Conservation (phyloP, 2,329 filamentous ascomycete genomes). For the Beauveria asiatica region DNA sequence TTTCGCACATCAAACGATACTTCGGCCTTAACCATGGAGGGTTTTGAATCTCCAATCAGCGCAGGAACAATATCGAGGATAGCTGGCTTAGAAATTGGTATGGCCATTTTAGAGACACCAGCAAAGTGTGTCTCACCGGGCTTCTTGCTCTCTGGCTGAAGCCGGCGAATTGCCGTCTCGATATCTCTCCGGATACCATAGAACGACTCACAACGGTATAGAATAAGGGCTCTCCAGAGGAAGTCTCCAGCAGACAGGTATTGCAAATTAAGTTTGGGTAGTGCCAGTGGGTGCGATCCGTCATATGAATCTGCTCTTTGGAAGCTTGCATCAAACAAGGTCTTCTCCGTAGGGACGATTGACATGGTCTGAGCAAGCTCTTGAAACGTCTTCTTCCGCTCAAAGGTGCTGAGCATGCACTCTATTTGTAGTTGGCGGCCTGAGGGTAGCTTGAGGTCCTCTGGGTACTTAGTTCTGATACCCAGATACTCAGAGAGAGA, state of each 20-base stretch:
- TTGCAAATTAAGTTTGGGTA: slow-evolving; percentile 92
- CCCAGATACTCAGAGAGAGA: slow-evolving; percentile 62
- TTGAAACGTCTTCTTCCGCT: slow-evolving; percentile 73
- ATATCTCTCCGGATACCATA: slow-evolving; percentile 91
- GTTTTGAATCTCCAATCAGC: slow-evolving; percentile 72
- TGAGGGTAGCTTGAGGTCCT: slow-evolving; percentile 52
- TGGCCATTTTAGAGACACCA: slow-evolving; percentile 85
- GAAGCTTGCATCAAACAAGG: slow-evolving; percentile 71
- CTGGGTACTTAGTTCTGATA: slow-evolving; percentile 76
- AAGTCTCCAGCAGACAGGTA: slow-evolving; percentile 95
- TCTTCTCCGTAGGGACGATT: slow-evolving; percentile 74
- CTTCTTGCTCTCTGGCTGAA: slow-evolving; percentile 60
- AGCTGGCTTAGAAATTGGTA: slow-evolving; percentile 76
- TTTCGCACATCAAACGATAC: slow-evolving; percentile 75
- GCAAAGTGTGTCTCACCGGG: slow-evolving; percentile 65
- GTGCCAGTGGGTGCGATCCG: slow-evolving; percentile 74
- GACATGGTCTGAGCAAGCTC: slow-evolving; percentile 63
- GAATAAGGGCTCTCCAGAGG: slow-evolving; percentile 84
- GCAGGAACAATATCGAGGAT: slow-evolving; percentile 81
- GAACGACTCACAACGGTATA: slow-evolving; percentile 86
- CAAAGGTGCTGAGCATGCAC: slow-evolving; percentile 64
- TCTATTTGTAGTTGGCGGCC: slow-evolving; percentile 62
- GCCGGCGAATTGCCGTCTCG: slow-evolving; percentile 68
- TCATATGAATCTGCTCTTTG: slow-evolving; percentile 80
- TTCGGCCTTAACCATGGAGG: slow-evolving; percentile 80